Evolutionary conservation across 345 rosid genomes (phyloP).

Genomic region (Boechera retrofracta): DNA sequence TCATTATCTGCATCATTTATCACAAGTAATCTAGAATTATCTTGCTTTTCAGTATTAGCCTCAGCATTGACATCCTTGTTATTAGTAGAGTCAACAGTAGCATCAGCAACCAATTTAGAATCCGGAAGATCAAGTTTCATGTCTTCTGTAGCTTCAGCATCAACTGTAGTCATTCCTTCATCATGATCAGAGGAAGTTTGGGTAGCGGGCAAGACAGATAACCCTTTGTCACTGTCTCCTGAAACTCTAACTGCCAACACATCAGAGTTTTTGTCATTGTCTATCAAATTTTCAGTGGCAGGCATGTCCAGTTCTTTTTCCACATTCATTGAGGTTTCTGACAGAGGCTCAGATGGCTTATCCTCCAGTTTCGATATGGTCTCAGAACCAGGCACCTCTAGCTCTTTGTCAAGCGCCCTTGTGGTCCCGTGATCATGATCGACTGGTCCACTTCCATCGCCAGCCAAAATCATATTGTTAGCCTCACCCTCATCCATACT

Average conservation of each 20-base stretch:
- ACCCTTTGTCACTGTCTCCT: constrained; percentile 22
- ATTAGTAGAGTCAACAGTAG: constrained; percentile 24
- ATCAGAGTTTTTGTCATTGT: constrained; percentile 37
- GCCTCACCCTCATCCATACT: constrained; percentile 20
- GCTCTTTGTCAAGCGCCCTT: constrained; percentile 25
- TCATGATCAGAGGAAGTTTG: constrained; percentile 36
- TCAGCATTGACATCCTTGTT: constrained; percentile 39
- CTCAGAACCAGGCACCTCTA: constrained; percentile 39
- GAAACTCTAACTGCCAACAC: constrained; percentile 39
- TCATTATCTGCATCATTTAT: constrained; percentile 41
- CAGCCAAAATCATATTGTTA: constrained; percentile 24
- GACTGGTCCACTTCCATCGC: constrained; percentile 23
- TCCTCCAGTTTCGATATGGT: constrained; percentile 20
- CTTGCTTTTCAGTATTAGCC: constrained; percentile 44
- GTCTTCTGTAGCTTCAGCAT: constrained; percentile 36
- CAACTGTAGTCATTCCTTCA: constrained; percentile 32
- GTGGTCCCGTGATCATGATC: constrained; percentile 21
- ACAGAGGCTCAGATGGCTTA: constrained; percentile 31
- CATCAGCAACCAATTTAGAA: constrained; percentile 36
- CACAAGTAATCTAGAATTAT: constrained; percentile 39
- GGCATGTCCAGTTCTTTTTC: constrained; percentile 33
- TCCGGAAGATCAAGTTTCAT: constrained; percentile 38
- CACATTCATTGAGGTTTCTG: constrained; percentile 26
- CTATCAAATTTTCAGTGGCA: constrained; percentile 25
- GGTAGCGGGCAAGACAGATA: constrained; percentile 34